Base-by-base conservation (phyloP, 345 rosid species). In the Eucalyptus coolabah region DNA sequence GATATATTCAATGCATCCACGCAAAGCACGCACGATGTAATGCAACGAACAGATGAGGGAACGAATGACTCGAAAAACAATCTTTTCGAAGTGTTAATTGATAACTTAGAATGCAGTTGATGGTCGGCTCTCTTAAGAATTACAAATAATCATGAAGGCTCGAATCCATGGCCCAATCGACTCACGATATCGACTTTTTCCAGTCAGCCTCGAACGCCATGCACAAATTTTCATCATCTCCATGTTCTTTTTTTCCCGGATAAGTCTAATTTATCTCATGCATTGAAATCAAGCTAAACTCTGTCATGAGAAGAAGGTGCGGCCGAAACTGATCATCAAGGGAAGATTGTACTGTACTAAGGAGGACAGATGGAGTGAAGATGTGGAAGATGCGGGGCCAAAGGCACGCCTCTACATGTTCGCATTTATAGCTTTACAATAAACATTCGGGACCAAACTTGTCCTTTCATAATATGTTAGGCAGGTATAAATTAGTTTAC, bases 111-210 rank as follows among this genome's bases (percentile, higher is more conserved):
- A 12, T 44, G 10, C 47, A 44, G 3, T 44, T 0, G 10, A 44
- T 44, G 0, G 47, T 67, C 1, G 1, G 13, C 24, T 32, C 12
- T 9, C 81, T 15, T 5, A 34, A 5, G 5, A 11, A 77, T 77
- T 21, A 40, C 24, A 77, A 21, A 77, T 0, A 40, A 3, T 77
- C 45, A 6, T 4, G 28, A 37, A 77, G 16, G 26, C 83, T 21
- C 47, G 9, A 42, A 11, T 6, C 15, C 45, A 21, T 0, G 30
- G 7, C 26, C 45, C 0, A 0, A 77, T 77, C 16, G 7, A 69
- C 12, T 69, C 26, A 69, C 1, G 0, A 18, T 34, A 69, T 69
- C 12, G 44, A 34, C 44, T 21, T 40, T 10, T 72, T 37, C 40
- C 15, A 0, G 14, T 21, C 16, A 77, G 45, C 83, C 83, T 77